Percentiles rank a stretch among this genome's conserved stretches.
phyloP scores from a whole-genome alignment of 805 yeast species.

The Metschnikowia rubicola region DNA sequence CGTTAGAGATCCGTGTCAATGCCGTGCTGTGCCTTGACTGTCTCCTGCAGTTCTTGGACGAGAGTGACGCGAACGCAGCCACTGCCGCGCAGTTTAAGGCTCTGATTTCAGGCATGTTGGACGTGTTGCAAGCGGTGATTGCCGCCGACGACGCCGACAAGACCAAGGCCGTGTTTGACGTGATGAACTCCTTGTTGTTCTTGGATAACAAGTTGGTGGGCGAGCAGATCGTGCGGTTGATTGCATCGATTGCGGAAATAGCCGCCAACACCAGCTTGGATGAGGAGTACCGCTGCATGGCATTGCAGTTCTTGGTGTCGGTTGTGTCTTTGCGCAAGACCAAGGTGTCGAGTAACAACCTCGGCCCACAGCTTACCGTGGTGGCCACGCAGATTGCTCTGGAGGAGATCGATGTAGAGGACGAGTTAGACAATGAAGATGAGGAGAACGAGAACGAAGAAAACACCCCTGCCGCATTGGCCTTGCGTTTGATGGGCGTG shows the following conservation, averaged over 20 bases:
- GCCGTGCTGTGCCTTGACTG: slow-evolving; percentile 77
- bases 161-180: slow-evolving; percentile 75
- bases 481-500: slow-evolving; percentile 73
- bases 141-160: slow-evolving; percentile 66
- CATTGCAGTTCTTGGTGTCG: slow-evolving; percentile 78
- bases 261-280: slow-evolving; percentile 63
- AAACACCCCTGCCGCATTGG: slow-evolving; percentile 71
- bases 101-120: slow-evolving; percentile 75
- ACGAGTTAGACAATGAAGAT: slow-evolving; percentile 72
- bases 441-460: slow-evolving; percentile 95
- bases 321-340: slow-evolving; percentile 77
- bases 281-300: slow-evolving; percentile 78
- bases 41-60: slow-evolving; percentile 66
- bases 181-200: slow-evolving; percentile 74
- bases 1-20: slow-evolving; percentile 74
- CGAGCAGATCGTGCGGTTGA: slow-evolving; percentile 62
- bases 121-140: slow-evolving; percentile 73
- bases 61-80: slow-evolving; percentile 44
- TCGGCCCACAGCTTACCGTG: slow-evolving; percentile 77
- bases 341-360: slow-evolving; percentile 71
- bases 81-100: slow-evolving; percentile 54
- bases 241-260: slow-evolving; percentile 73
- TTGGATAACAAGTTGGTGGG: slow-evolving; percentile 79
- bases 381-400: slow-evolving; percentile 74
- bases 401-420: slow-evolving; percentile 72